Percentiles rank a stretch among this genome's conserved stretches.
phyloP scores from a whole-genome alignment of 2,329 filamentous ascomycete genomes.

The Ceratocystis cacaofunesta region DNA sequence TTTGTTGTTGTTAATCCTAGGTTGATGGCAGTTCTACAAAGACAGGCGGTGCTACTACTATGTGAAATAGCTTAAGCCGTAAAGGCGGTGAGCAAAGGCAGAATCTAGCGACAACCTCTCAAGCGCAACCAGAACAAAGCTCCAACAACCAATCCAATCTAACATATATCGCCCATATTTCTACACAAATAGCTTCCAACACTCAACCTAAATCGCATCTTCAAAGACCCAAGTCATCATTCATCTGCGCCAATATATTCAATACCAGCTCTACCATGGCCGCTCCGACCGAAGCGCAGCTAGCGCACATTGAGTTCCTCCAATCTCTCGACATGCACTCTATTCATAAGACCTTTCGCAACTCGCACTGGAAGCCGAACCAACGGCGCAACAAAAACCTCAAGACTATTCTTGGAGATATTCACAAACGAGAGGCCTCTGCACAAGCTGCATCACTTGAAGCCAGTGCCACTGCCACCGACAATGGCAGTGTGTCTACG shows the following conservation, averaged over 20 bases:
- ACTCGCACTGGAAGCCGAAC: constrained; percentile 76
- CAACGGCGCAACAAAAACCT: constrained; percentile 97
- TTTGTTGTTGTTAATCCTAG: neutral
- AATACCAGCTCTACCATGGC: constrained; percentile 36
- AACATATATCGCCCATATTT: too few relatives aligned
- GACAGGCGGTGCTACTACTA: neutral
- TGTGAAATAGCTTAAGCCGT: neutral
- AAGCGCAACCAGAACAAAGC: neutral
- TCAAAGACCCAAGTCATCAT: too few relatives aligned
- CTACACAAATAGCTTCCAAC: too few relatives aligned
- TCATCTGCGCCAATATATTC: too few relatives aligned
- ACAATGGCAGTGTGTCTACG: constrained; percentile 40
- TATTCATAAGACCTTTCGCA: constrained; percentile 79
- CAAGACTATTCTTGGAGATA: constrained; percentile 88
- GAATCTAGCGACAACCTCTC: constrained; percentile 7
- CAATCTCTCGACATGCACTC: constrained; percentile 84
- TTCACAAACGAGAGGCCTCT: constrained; percentile 77
- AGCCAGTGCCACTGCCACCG: constrained; percentile 57
- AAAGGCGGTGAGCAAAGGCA: constrained; percentile 17
- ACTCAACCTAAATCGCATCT: too few relatives aligned
- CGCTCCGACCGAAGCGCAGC: constrained; percentile 54
- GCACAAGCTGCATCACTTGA: constrained; percentile 66
- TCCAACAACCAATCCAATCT: neutral
- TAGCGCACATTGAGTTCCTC: constrained; percentile 73
- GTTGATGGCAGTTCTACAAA: neutral